A percentile compares a stretch with the other conserved stretches of the same genome.
Conservation (phyloP, 208 protist species). For the Blechomonas ayalai region DNA sequence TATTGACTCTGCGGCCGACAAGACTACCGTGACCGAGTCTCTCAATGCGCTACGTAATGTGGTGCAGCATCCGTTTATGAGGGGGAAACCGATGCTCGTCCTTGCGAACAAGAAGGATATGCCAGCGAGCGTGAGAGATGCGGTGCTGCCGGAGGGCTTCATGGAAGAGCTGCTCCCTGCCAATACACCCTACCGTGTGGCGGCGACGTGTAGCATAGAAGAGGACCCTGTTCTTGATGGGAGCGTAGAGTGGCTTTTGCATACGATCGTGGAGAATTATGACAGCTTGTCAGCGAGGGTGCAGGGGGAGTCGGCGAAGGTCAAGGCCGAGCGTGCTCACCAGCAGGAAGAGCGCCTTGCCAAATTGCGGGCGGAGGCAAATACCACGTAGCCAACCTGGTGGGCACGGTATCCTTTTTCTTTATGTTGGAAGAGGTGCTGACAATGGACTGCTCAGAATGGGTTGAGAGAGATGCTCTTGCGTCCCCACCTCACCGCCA, state of each 20-base stretch:
- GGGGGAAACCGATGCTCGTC: constrained; percentile 97
- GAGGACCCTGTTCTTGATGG: constrained; percentile 68
- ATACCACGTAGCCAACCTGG: no score
- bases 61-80: constrained; percentile 88
- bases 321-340: constrained; percentile 66
- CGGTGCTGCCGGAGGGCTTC: constrained; percentile 78
- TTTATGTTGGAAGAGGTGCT: neutral
- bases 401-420: no score
- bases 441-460: neutral
- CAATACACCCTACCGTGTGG: constrained; percentile 40
- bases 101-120: constrained; percentile 99
- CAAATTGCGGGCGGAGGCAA: constrained; percentile 19
- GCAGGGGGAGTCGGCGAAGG: constrained; percentile 35
- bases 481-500: no score
- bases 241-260: constrained; percentile 84
- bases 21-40: constrained; percentile 52
- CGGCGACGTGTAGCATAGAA: constrained; percentile 68
- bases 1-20: constrained; percentile 65
- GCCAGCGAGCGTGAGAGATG: constrained; percentile 40
- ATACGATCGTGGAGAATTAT: constrained; percentile 50
- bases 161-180: constrained; percentile 39
- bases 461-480: neutral
- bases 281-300: constrained; percentile 50
- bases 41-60: constrained; percentile 65
- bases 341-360: constrained; percentile 58